phyloP scores from a whole-genome alignment of 1,284 basidiomycete species.

The Trichosporon faecale region DNA sequence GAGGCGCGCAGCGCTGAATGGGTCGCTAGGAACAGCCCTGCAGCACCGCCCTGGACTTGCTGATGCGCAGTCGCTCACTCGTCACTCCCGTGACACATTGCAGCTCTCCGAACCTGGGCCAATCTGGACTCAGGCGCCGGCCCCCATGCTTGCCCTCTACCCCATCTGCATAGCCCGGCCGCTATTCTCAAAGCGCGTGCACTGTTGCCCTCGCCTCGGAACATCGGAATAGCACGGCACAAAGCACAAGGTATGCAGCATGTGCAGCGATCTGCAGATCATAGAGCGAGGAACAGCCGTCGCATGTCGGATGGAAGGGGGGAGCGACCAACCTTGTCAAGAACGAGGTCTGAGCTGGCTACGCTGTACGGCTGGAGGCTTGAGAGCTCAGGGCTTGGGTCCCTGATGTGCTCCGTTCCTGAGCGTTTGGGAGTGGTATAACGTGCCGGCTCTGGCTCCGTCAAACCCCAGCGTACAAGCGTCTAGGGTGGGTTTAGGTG shows the following conservation, averaged over 20 bases:
- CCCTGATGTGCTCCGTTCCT: not conserved
- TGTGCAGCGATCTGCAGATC: not conserved
- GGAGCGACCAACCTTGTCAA: not conserved
- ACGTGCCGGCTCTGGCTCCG: too few relatives aligned
- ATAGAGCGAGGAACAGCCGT: conserved; percentile 1
- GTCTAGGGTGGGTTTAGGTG: not conserved
- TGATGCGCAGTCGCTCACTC: not conserved
- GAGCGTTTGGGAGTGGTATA: not conserved
- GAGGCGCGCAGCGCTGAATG: not conserved
- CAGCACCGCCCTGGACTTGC: not conserved
- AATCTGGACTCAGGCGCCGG: not conserved
- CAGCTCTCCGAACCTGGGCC: not conserved
- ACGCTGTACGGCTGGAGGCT: too few relatives aligned
- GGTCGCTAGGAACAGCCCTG: not conserved
- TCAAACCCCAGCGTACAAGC: too few relatives aligned
- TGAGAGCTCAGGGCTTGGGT: too few relatives aligned
- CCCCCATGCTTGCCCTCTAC: not conserved
- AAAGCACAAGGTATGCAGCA: not conserved
- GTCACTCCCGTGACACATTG: not conserved
- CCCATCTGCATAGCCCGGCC: not conserved
- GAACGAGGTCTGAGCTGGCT: not conserved
- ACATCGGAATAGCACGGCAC: not conserved
- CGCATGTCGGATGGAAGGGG: not conserved
- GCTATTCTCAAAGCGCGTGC: too few relatives aligned
- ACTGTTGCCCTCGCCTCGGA: too few relatives aligned